phyloP scores from a whole-genome alignment of 257 asterid genomes.

The Solanum virginianum region DNA sequence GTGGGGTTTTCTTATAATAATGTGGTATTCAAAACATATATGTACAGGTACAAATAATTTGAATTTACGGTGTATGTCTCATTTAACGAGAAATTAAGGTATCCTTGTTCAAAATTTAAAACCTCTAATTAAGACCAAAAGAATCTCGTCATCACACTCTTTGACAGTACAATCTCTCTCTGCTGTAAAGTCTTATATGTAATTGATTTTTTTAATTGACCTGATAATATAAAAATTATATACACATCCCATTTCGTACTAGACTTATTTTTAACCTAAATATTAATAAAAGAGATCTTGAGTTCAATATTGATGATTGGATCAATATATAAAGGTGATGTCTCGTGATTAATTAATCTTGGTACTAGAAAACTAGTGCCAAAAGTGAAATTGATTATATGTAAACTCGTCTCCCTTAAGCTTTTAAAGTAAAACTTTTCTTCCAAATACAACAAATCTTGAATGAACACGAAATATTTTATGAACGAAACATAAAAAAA shows the following conservation, averaged over 20 bases:
- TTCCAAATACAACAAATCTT: background rate
- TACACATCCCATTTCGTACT: background rate
- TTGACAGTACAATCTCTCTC: background rate
- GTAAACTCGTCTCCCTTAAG: background rate
- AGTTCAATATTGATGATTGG: too few species aligned
- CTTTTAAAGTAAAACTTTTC: background rate
- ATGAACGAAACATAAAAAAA: background rate
- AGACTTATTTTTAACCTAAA: background rate
- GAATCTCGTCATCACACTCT: background rate
- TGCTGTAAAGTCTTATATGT: background rate
- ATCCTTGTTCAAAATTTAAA: background rate
- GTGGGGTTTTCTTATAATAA: too few species aligned
- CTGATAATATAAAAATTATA: background rate
- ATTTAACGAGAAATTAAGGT: background rate
- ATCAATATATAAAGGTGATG: too few species aligned
- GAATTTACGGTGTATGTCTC: background rate
- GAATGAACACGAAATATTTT: accelerated
- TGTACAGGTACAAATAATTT: background rate
- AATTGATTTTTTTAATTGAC: background rate
- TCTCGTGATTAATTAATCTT: background rate
- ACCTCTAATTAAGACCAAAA: background rate
- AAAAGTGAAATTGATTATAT: background rate
- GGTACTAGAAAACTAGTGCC: background rate
- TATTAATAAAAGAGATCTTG: background rate
- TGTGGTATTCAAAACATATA: background rate